Conservation (phyloP, 2,329 filamentous ascomycete genomes). For the Aspergillus terreus region DNA sequence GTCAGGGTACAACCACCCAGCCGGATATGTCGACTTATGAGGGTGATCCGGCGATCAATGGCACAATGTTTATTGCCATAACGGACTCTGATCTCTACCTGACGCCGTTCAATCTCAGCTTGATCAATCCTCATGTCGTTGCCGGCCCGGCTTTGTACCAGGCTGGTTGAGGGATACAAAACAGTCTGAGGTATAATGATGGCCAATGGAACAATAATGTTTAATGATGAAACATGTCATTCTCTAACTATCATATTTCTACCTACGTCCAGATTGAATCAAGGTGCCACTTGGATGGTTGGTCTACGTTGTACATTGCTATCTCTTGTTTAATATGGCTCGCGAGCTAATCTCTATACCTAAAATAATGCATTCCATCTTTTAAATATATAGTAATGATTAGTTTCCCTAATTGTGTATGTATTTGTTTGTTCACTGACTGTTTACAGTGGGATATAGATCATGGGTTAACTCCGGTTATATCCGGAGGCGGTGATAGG, state of each 20-base stretch:
- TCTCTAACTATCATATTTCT: too few species aligned
- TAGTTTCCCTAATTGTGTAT: background rate
- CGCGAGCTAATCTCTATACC: too few species aligned
- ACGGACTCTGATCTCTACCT: conserved; percentile 66
- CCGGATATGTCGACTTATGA: conserved; percentile 65
- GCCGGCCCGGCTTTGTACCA: conserved; percentile 71
- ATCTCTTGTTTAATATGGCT: background rate
- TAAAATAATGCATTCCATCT: too few species aligned
- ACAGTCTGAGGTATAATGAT: background rate
- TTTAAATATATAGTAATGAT: background rate
- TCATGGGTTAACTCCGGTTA: conserved; percentile 17
- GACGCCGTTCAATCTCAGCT: conserved; percentile 71
- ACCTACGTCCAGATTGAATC: too few species aligned
- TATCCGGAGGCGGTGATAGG: conserved; percentile 10
- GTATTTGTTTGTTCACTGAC: background rate
- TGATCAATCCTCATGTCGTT: conserved; percentile 72
- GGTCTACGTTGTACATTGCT: too few species aligned
- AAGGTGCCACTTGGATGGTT: too few species aligned
- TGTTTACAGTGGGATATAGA: background rate
- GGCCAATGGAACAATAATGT: background rate
- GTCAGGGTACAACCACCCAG: conserved; percentile 66
- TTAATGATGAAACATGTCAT: background rate
- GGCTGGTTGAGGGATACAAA: conserved; percentile 58
- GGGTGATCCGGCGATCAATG: conserved; percentile 68
- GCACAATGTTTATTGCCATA: conserved; percentile 73